Conservation (phyloP, 345 rosid species). For the Populus tremula region DNA sequence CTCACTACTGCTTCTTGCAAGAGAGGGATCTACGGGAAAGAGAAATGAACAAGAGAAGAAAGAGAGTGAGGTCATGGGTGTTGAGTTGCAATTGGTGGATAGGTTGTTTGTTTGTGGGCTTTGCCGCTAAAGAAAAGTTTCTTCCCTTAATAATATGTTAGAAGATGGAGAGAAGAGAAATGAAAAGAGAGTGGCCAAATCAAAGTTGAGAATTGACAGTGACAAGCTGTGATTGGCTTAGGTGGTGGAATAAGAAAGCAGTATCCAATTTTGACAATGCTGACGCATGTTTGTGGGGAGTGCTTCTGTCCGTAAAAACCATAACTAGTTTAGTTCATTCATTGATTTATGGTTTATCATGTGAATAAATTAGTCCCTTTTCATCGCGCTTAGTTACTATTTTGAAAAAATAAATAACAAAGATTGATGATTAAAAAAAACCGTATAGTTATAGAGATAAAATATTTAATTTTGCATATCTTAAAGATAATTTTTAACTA, state of each 20-base stretch:
- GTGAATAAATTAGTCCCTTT: too few species aligned
- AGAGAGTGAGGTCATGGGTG: constrained; percentile 45
- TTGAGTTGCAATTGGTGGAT: constrained; percentile 68
- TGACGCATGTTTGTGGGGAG: neutral
- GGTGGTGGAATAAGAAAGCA: constrained; percentile 1
- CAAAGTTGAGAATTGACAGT: constrained; percentile 22
- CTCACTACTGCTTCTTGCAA: neutral
- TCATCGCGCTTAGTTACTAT: too few species aligned
- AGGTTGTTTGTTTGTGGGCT: constrained; percentile 39
- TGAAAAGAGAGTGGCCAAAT: constrained; percentile 24
- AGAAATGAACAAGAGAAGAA: neutral
- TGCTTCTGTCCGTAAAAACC: neutral
- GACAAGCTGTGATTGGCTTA: constrained; percentile 28
- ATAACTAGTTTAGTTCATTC: neutral
- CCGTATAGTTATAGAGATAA: too few species aligned
- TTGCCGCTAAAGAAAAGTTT: constrained; percentile 15
- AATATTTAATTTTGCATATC: too few species aligned
- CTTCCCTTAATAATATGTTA: neutral
- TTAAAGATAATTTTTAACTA: too few species aligned
- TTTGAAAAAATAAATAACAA: too few species aligned
- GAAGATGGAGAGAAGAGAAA: neutral
- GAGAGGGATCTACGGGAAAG: constrained; percentile 15
- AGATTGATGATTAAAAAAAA: too few species aligned
- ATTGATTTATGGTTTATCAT: neutral
- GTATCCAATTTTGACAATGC: neutral